Percentiles rank a stretch among this genome's conserved stretches.
Conservation (phyloP, 202 grass and related monocot species). For the Panicum virgatum region DNA sequence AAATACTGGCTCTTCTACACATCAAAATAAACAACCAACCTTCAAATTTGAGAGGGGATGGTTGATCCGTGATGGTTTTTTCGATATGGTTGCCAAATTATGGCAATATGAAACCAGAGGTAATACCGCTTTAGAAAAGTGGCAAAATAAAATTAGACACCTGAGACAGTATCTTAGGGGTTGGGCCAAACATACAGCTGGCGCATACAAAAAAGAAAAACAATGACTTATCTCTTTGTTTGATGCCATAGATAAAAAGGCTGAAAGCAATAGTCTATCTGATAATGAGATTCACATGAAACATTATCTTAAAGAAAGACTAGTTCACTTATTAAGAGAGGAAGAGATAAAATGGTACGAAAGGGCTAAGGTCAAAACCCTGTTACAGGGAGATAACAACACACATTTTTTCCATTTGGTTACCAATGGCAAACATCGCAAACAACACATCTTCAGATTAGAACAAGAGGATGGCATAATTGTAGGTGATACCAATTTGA, state of each 20-base stretch:
- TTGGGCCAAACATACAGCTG: neutral
- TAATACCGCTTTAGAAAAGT: too few species aligned
- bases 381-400: neutral
- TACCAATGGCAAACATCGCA: neutral
- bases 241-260: too few species aligned
- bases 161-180: neutral
- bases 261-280: too few species aligned
- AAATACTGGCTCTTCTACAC: neutral
- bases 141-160: neutral
- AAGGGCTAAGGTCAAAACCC: too few species aligned
- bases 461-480: neutral
- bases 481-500: neutral
- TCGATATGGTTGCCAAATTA: neutral
- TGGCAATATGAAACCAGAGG: neutral
- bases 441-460: neutral
- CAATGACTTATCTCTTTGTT: too few species aligned
- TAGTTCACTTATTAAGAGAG: too few species aligned
- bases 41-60: neutral
- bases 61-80: neutral
- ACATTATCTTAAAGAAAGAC: too few species aligned
- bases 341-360: too few species aligned
- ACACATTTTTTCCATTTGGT: neutral
- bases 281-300: too few species aligned
- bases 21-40: too few species aligned
- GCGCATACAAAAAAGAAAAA: too few species aligned